A percentile compares a stretch with the other conserved stretches of the same genome.
Conservation (phyloP, 1,139 yeast genomes). For the Ogataea hybrid region DNA sequence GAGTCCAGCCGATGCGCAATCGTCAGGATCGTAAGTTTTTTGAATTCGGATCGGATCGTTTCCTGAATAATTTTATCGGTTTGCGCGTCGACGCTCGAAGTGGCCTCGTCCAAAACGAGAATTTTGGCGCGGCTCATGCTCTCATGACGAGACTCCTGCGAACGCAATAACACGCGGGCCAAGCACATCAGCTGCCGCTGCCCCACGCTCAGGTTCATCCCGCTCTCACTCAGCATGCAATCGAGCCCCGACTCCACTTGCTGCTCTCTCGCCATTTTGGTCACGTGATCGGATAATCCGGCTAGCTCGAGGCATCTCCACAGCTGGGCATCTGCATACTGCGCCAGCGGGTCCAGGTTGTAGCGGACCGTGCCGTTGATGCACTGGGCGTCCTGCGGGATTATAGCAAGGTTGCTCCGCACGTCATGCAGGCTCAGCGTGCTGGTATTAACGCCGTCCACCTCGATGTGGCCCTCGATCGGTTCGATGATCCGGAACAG, state of each 20-base stretch:
- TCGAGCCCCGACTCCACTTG: constrained; percentile 31
- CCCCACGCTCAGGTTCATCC: constrained; percentile 72
- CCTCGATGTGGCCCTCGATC: constrained; percentile 47
- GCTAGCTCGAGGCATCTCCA: constrained; percentile 56
- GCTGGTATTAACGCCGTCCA: constrained; percentile 51
- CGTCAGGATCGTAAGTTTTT: constrained; percentile 66
- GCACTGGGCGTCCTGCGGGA: constrained; percentile 70
- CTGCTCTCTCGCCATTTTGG: constrained; percentile 34
- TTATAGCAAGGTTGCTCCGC: constrained; percentile 55
- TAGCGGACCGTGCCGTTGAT: constrained; percentile 60
- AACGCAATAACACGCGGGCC: constrained; percentile 62
- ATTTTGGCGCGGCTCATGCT: constrained; percentile 49
- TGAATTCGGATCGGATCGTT: constrained; percentile 64
- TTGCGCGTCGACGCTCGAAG: constrained; percentile 81
- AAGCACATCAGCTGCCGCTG: constrained; percentile 76
- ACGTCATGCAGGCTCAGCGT: constrained; percentile 47
- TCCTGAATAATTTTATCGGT: constrained; percentile 75
- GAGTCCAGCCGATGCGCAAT: constrained; percentile 86
- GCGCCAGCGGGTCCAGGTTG: constrained; percentile 59
- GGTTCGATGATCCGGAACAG: constrained; percentile 75
- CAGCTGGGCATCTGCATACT: constrained; percentile 49
- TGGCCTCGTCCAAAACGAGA: constrained; percentile 77
- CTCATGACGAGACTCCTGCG: constrained; percentile 16
- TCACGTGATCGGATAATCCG: constrained; percentile 48
- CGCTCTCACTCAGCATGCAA: constrained; percentile 59